Percentiles rank a stretch among this genome's conserved stretches.
These are phyloP conservation scores for Chondrostereum purpureum DNA, from an alignment of 1,284 basidiomycete genomes.

Conservation along the genomic window DNA sequence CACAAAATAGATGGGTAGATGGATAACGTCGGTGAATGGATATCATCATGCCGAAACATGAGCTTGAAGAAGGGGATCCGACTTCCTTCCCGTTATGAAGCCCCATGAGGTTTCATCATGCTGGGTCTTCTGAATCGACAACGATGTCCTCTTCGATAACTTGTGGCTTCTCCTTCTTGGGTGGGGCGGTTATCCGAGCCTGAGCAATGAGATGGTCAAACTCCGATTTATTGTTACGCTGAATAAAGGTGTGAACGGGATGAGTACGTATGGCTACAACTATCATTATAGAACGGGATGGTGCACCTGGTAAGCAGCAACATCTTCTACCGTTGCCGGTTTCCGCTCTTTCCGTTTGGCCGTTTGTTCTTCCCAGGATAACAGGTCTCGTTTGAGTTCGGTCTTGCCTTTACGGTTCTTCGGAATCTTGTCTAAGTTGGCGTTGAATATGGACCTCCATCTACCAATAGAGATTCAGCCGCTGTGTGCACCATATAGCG, in stretches of 20 bases:
- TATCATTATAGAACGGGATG: constrained; percentile 16
- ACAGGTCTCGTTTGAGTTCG: constrained; percentile 47
- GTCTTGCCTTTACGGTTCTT: constrained; percentile 37
- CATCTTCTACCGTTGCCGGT: constrained; percentile 32
- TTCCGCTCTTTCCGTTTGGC: constrained; percentile 34
- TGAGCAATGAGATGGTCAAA: constrained; percentile 13
- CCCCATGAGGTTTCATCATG: no score
- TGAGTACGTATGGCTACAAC: no score
- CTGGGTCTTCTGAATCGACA: no score
- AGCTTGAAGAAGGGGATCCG: no score
- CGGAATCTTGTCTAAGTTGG: constrained; percentile 57
- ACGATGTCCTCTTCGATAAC: no score
- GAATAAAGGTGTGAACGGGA: neutral
- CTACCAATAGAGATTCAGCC: no score
- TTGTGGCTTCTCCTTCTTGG: no score
- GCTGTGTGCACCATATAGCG: no score
- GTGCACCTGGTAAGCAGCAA: constrained; percentile 43
- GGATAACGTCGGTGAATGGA: no score
- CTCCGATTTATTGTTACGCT: constrained; percentile 13
- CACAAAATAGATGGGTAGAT: no score
- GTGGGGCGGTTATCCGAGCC: constrained; percentile 7
- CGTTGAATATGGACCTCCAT: constrained; percentile 64
- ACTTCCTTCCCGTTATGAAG: no score
- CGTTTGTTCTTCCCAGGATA: constrained; percentile 49
- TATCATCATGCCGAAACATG: no score